Percentiles rank a stretch among this genome's conserved stretches.
phyloP scores from a whole-genome alignment of 352 stramenopile species.

The Peronospora destructor region DNA sequence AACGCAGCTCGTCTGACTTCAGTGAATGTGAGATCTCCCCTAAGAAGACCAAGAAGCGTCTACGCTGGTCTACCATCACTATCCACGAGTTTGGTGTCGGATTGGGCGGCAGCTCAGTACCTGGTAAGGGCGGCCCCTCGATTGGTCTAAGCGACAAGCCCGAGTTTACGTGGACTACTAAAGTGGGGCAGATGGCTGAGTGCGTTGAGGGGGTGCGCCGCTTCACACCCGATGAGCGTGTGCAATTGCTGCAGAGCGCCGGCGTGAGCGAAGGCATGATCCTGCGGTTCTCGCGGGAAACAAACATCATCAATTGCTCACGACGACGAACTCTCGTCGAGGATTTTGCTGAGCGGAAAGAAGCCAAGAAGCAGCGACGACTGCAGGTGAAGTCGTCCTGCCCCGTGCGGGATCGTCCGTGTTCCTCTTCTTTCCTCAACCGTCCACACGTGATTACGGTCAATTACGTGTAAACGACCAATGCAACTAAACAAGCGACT shows the following conservation, averaged over 20 bases:
- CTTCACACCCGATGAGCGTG: conserved; percentile 45
- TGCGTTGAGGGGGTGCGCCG: conserved; percentile 50
- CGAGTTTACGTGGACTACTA: conserved; percentile 59
- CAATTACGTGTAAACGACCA: conserved; percentile 34
- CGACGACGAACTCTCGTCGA: conserved; percentile 43
- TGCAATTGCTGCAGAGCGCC: conserved; percentile 38
- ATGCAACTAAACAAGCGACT: background rate
- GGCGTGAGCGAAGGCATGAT: conserved; percentile 62
- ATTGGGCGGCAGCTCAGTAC: conserved; percentile 44
- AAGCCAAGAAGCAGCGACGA: conserved; percentile 22
- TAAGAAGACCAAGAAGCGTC: conserved; percentile 33
- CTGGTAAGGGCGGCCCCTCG: conserved; percentile 40
- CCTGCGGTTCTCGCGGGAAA: conserved; percentile 52
- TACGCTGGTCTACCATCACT: conserved; percentile 54
- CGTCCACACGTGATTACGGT: conserved; percentile 40
- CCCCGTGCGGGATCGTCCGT: conserved; percentile 22
- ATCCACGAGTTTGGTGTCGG: conserved; percentile 51
- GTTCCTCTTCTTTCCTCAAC: conserved; percentile 27
- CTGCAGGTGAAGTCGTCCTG: conserved; percentile 12
- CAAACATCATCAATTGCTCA: conserved; percentile 59
- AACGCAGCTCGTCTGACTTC: conserved; percentile 8
- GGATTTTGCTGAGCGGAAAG: conserved; percentile 29
- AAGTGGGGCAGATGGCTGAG: conserved; percentile 56
- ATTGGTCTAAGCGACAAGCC: conserved; percentile 43
- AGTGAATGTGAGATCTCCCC: conserved; percentile 8